Conservation (phyloP, 2,329 filamentous ascomycete genomes). For the Metarhizium humberi region DNA sequence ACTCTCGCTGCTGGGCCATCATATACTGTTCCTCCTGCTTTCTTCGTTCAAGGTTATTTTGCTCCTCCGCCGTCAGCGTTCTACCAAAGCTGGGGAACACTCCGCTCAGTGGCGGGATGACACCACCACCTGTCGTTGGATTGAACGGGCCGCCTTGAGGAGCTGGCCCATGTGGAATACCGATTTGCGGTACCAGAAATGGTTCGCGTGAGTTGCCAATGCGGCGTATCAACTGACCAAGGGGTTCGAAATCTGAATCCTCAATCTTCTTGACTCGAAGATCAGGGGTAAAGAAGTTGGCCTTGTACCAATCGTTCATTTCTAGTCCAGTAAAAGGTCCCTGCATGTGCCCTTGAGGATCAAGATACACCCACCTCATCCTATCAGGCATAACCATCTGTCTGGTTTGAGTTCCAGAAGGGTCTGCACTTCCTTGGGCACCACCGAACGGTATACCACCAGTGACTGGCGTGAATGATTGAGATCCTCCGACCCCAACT, state of each 20-base stretch:
- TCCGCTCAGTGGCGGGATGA: slow-evolving; percentile 81
- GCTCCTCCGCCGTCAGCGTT: slow-evolving; percentile 92
- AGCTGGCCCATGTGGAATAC: slow-evolving; percentile 79
- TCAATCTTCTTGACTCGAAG: slow-evolving; percentile 91
- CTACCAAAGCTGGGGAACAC: slow-evolving; percentile 96
- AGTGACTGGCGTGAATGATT: slow-evolving; percentile 26
- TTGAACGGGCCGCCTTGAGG: slow-evolving; percentile 39
- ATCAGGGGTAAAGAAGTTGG: slow-evolving; percentile 92
- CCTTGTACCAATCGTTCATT: slow-evolving; percentile 99
- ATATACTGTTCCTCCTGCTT: slow-evolving; percentile 98
- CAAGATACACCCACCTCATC: slow-evolving; percentile 97
- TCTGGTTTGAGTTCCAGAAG: slow-evolving; percentile 60
- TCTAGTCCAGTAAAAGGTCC: slow-evolving; percentile 93
- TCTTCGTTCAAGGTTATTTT: slow-evolving; percentile 89
- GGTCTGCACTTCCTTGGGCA: slow-evolving; percentile 29
- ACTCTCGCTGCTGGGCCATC: slow-evolving; percentile 93
- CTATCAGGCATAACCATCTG: slow-evolving; percentile 99
- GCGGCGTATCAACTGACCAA: slow-evolving; percentile 86
- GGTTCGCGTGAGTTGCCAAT: slow-evolving; percentile 97
- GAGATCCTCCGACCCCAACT: slow-evolving; percentile 20
- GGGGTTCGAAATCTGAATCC: slow-evolving; percentile 85
- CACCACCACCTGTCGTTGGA: slow-evolving; percentile 43
- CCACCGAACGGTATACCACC: slow-evolving; percentile 26
- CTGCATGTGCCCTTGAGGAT: slow-evolving; percentile 85
- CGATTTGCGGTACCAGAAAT: slow-evolving; percentile 94